Evolutionary conservation across 2,329 filamentous ascomycete species (phyloP).

Genomic region (Graphilbum ipis-grandicollis): DNA sequence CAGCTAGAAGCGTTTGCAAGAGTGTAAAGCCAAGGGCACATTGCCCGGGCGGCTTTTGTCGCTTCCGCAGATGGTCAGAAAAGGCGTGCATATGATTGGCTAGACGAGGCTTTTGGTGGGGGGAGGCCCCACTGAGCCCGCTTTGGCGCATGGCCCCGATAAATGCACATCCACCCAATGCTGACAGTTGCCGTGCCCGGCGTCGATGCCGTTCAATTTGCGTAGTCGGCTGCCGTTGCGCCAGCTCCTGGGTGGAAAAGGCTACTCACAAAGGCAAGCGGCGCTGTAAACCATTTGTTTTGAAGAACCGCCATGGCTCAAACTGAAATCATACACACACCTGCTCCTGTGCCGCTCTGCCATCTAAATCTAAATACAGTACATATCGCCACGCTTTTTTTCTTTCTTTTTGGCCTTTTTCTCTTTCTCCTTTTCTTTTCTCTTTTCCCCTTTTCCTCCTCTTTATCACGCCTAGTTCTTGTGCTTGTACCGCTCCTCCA

Average conservation of each 20-base stretch:
- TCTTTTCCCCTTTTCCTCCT: too few relatives aligned
- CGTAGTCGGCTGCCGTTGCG: too few relatives aligned
- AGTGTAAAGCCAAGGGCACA: slow-evolving; percentile 4
- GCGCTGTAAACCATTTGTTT: neutral
- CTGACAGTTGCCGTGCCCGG: too few relatives aligned
- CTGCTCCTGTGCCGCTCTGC: neutral
- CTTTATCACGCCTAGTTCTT: too few relatives aligned
- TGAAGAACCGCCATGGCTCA: slow-evolving; percentile 13
- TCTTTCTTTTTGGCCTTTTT: too few relatives aligned
- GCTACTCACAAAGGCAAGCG: too few relatives aligned
- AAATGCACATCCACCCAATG: too few relatives aligned
- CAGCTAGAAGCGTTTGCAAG: slow-evolving; percentile 1
- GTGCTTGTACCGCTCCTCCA: slow-evolving; percentile 35
- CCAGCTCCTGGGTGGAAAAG: too few relatives aligned
- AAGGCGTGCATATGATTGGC: slow-evolving; percentile 7
- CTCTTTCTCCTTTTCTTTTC: too few relatives aligned
- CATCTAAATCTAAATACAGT: neutral
- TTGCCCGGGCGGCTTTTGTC: slow-evolving; percentile 11
- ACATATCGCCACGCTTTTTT: neutral
- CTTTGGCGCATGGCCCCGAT: too few relatives aligned
- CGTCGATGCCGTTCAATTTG: too few relatives aligned
- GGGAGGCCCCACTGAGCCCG: too few relatives aligned
- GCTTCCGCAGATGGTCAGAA: slow-evolving; percentile 9
- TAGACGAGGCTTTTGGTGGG: slow-evolving; percentile 1
- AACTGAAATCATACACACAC: neutral